Conservation (phyloP, 257 asterid species). For the Ligustrum vulgare region DNA sequence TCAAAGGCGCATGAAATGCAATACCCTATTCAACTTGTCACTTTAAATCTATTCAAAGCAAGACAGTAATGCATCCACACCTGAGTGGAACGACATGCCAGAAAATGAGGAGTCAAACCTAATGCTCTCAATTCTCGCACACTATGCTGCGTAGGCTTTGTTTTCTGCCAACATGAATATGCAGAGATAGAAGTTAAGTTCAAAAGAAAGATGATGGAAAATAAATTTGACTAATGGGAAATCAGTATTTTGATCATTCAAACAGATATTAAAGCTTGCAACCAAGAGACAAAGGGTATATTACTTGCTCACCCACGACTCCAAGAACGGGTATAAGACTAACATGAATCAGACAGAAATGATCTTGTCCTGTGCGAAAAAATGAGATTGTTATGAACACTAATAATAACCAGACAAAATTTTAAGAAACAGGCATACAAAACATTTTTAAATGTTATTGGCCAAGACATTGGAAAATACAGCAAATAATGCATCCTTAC, state of each 20-base stretch:
- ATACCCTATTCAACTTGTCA: not conserved
- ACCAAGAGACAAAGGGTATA: conserved; percentile 24
- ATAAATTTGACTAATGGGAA: not conserved
- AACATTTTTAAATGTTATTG: not conserved
- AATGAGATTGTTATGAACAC: conserved; percentile 12
- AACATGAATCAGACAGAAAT: conserved; percentile 95
- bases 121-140: conserved; percentile 91
- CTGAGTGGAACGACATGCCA: conserved; percentile 95
- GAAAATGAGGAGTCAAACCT: conserved; percentile 88
- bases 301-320: conserved; percentile 98
- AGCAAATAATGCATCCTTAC: conserved; percentile 44
- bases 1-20: not conserved
- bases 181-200: conserved; percentile 16
- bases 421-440: not conserved
- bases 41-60: not conserved
- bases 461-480: conserved; percentile 1
- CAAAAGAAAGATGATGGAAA: not conserved
- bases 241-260: not conserved
- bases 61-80: conserved; percentile 30
- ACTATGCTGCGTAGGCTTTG: conserved; percentile 96
- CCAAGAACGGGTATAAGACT: conserved; percentile 96
- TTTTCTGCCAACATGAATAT: conserved; percentile 49
- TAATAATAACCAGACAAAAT: conserved; percentile 4
- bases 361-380: conserved; percentile 63
- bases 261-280: not conserved